Percentiles rank a stretch among this genome's conserved stretches.
phyloP scores from a whole-genome alignment of 2,329 filamentous ascomycete genomes.

The Aspergillus piperis region DNA sequence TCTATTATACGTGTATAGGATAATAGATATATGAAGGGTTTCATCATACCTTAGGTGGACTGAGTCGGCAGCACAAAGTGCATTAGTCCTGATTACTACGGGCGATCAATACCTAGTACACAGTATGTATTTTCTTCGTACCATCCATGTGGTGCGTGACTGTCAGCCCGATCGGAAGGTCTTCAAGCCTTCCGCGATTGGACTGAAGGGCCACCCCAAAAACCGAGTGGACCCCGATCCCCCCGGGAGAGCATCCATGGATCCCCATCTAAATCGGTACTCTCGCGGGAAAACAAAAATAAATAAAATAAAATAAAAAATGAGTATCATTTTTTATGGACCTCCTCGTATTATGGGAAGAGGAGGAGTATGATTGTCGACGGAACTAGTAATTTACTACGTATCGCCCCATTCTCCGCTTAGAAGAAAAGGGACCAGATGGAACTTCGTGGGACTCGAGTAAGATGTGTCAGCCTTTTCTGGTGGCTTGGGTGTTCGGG shows the following conservation, averaged over 20 bases:
- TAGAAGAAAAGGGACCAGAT: slow-evolving; percentile 10
- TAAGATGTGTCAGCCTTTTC: slow-evolving; percentile 4
- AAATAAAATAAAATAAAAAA: no score
- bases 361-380: not conserved
- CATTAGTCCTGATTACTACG: no score
- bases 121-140: not conserved
- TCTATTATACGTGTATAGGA: no score
- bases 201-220: slow-evolving; percentile 7
- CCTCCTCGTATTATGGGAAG: no score
- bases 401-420: slow-evolving; percentile 17
- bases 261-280: slow-evolving; percentile 7
- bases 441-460: slow-evolving; percentile 1
- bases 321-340: no score
- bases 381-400: not conserved
- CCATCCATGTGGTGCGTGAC: slow-evolving; percentile 12
- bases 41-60: not conserved
- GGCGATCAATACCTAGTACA: no score
- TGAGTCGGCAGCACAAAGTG: not conserved
- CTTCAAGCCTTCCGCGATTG: slow-evolving; percentile 21
- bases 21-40: no score
- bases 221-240: slow-evolving; percentile 13
- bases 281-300: not conserved
- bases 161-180: slow-evolving; percentile 22
- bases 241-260: slow-evolving; percentile 6
- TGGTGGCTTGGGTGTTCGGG: not conserved